Base-by-base conservation (phyloP, 768 basidiomycete genomes). In the Gymnopilus dilepis region DNA sequence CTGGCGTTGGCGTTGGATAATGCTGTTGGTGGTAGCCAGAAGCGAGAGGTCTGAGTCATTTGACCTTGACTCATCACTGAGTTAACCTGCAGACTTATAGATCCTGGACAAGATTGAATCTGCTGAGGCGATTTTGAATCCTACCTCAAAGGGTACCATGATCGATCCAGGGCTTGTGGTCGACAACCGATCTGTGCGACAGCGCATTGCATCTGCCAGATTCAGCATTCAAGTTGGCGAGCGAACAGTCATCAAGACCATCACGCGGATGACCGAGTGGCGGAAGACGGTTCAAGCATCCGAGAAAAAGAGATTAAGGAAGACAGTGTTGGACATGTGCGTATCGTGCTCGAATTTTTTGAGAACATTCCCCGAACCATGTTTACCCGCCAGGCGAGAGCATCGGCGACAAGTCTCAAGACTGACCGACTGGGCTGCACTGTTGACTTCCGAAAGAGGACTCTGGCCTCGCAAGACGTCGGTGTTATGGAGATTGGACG, bases 401-500 rank as follows among this genome's bases (percentile, higher is more conserved):
- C 83, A 86, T 63, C 83, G 90, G 62, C 85, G 91, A 53, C 91
- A 92, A 66, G 78, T 90, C 21, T 78, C 84, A 2, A 74, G 79
- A 9, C 70, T 90, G 43, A 78, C 82, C 30, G 86, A 89, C 52
- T 90, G 90, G 82, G 78, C 84, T 0, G 73, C 84, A 40, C 68
- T 86, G 8, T 75, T 91, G 22, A 85, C 85, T 2, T 86, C 87
- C 0, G 95, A 97, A 70, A 83, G 92, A 21, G 94, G 94, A 0
- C 70, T 97, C 12, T 97, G 95, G 95, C 86, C 88, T 1, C 81
- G 84, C 43, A 73, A 80, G 15, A 78, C 78, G 40, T 76, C 69
- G 2, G 76, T 77, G 22, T 66, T 82, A 11, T 97, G 95, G 95
- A 78, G 89, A 31, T 74, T 97, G 45, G 95, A 97, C 63, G 95